phyloP scores from a whole-genome alignment of 164 flowering plant genomes.

The Taxillus chinensis region DNA sequence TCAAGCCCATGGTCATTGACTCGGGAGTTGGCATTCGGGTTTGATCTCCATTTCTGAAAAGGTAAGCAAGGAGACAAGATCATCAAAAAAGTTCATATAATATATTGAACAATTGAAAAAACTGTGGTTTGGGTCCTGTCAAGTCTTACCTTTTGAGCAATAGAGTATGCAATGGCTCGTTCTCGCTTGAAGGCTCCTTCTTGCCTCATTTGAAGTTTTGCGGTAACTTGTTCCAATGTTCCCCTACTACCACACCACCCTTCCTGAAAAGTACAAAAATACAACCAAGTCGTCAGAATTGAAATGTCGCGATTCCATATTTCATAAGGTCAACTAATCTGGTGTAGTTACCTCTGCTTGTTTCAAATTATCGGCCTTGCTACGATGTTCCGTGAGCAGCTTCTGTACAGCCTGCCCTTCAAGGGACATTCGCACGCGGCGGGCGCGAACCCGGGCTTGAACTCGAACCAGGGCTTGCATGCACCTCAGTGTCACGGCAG shows the following conservation, averaged over 20 bases:
- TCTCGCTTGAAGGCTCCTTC: slow-evolving; percentile 81
- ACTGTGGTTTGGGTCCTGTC: too few species aligned
- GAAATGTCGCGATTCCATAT: too few species aligned
- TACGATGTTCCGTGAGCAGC: slow-evolving; percentile 48
- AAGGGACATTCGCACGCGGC: slow-evolving; percentile 79
- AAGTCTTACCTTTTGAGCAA: slow-evolving; percentile 51
- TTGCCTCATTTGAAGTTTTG: slow-evolving; percentile 73
- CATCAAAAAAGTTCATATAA: too few species aligned
- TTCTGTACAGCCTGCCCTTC: slow-evolving; percentile 92
- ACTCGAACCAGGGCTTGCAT: slow-evolving; percentile 93
- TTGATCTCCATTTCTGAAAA: slow-evolving; percentile 65
- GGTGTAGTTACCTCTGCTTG: slow-evolving; percentile 61
- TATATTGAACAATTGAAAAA: too few species aligned
- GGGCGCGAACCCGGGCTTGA: slow-evolving; percentile 82
- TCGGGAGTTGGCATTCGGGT: slow-evolving; percentile 19
- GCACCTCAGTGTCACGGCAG: slow-evolving; percentile 79
- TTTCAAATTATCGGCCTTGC: slow-evolving; percentile 51
- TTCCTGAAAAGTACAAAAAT: slow-evolving; percentile 27
- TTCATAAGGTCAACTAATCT: too few species aligned
- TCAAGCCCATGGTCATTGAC: slow-evolving; percentile 38
- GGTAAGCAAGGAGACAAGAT: too few species aligned
- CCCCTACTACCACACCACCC: slow-evolving; percentile 89
- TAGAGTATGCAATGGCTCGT: slow-evolving; percentile 65
- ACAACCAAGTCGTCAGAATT: background rate
- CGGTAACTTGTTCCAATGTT: slow-evolving; percentile 51